Conservation (phyloP, 441 rosid genomes). For the Mallotus repandus region DNA sequence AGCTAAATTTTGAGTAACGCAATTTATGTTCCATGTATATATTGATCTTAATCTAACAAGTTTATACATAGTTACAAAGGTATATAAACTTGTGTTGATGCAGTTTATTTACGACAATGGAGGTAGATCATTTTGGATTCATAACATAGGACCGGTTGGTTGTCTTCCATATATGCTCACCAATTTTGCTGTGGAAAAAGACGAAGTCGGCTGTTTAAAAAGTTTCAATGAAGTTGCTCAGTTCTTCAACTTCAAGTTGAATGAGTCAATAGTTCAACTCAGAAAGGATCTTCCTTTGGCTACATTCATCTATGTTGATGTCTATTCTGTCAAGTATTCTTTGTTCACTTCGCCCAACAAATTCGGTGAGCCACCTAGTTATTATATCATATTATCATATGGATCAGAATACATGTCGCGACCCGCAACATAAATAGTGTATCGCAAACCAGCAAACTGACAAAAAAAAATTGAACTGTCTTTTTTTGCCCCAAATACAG, state of each 20-base stretch:
- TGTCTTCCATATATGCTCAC: slow-evolving; percentile 34
- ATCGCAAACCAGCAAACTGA: too few relatives aligned
- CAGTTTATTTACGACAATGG: slow-evolving; percentile 38
- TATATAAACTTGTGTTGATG: background rate
- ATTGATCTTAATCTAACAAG: too few relatives aligned
- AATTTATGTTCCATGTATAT: too few relatives aligned
- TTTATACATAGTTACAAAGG: too few relatives aligned
- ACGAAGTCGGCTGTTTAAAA: slow-evolving; percentile 41
- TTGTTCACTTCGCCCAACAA: slow-evolving; percentile 31
- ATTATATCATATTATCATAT: too few relatives aligned
- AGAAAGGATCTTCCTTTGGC: slow-evolving; percentile 34
- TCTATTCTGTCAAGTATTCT: slow-evolving; percentile 43
- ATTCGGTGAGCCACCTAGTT: slow-evolving; percentile 25
- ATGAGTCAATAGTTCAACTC: slow-evolving; percentile 33
- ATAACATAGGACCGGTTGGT: slow-evolving; percentile 47
- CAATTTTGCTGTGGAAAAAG: slow-evolving; percentile 28
- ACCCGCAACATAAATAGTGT: too few relatives aligned
- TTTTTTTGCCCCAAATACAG: too few relatives aligned
- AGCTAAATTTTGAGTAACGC: too few relatives aligned
- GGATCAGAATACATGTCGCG: too few relatives aligned
- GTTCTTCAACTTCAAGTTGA: slow-evolving; percentile 33
- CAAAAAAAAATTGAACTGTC: too few relatives aligned
- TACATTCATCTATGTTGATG: slow-evolving; percentile 37
- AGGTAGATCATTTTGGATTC: slow-evolving; percentile 48
- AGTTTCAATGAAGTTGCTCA: slow-evolving; percentile 37